These are phyloP conservation scores for Medicago ruthenica DNA, from an alignment of 306 rosid genomes.

Conservation along the genomic window DNA sequence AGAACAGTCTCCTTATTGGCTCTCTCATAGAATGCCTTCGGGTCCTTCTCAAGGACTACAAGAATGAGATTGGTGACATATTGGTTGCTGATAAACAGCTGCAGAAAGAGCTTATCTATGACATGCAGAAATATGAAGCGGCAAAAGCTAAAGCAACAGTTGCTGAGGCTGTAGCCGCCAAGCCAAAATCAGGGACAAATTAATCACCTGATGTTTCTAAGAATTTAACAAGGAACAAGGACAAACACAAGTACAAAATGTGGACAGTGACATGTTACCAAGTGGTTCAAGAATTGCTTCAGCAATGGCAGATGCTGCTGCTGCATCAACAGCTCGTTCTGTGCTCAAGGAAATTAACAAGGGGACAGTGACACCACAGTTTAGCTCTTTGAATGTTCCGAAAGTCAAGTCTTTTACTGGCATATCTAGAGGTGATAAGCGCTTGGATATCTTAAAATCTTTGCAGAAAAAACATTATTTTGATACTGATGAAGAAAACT, in stretches of 20 bases:
- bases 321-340: constrained; percentile 77
- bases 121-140: constrained; percentile 81
- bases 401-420: constrained; percentile 65
- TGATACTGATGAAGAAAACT: constrained; percentile 75
- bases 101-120: constrained; percentile 85
- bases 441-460: constrained; percentile 59
- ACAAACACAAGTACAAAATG: constrained; percentile 30
- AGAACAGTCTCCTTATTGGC: constrained; percentile 88
- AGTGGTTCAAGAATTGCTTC: constrained; percentile 65
- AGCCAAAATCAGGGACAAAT: constrained; percentile 49
- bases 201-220: constrained; percentile 49
- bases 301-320: constrained; percentile 85
- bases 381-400: constrained; percentile 64
- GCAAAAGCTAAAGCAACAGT: constrained; percentile 71
- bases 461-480: constrained; percentile 69
- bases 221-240: constrained; percentile 39
- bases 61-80: constrained; percentile 85
- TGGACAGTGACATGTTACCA: constrained; percentile 23
- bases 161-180: constrained; percentile 59
- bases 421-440: constrained; percentile 43
- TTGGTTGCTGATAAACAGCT: constrained; percentile 94
- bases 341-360: constrained; percentile 83
- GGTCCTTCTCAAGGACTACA: constrained; percentile 87
- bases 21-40: constrained; percentile 94
- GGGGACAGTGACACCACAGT: constrained; percentile 69